Evolutionary conservation across 768 basidiomycete genomes (phyloP).

Genomic region (Termitomyces sp.): DNA sequence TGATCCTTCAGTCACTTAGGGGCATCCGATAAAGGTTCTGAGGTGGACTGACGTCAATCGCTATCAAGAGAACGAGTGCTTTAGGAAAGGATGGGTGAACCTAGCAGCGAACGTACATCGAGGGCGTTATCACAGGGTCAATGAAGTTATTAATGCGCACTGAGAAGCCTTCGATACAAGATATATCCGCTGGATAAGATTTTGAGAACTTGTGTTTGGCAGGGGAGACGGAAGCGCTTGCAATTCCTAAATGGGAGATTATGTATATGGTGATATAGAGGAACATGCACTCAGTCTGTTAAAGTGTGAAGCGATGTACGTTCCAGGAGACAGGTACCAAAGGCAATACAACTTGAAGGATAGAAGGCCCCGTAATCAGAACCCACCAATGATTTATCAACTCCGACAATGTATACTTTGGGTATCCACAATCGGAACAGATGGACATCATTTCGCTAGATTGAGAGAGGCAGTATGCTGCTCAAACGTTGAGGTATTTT

Average conservation of each 20-base stretch:
- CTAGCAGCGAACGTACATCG: not conserved
- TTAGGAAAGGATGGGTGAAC: not conserved
- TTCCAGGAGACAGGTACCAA: not conserved
- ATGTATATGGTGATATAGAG: not conserved
- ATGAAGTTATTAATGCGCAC: slow-evolving; percentile 1
- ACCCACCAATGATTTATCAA: not conserved
- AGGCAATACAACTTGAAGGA: not conserved
- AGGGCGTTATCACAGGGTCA: slow-evolving; percentile 3
- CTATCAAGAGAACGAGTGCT: not conserved
- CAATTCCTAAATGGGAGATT: not conserved
- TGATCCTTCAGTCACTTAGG: not conserved
- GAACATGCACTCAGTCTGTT: not conserved
- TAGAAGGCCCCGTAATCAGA: not conserved
- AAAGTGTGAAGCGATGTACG: not conserved
- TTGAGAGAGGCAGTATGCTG: not conserved
- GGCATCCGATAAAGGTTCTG: slow-evolving; percentile 1
- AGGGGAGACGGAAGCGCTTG: not conserved
- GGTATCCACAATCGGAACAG: not conserved
- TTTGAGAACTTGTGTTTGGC: not conserved
- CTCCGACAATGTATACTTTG: not conserved
- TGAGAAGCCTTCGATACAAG: slow-evolving; percentile 5
- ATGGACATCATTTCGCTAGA: not conserved
- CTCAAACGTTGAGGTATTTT: not conserved
- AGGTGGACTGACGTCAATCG: slow-evolving; percentile 1
- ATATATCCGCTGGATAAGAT: slow-evolving; percentile 2